Evolutionary conservation across 352 stramenopile genomes (phyloP).

Genomic region (Globisporangium paroecandrum): DNA sequence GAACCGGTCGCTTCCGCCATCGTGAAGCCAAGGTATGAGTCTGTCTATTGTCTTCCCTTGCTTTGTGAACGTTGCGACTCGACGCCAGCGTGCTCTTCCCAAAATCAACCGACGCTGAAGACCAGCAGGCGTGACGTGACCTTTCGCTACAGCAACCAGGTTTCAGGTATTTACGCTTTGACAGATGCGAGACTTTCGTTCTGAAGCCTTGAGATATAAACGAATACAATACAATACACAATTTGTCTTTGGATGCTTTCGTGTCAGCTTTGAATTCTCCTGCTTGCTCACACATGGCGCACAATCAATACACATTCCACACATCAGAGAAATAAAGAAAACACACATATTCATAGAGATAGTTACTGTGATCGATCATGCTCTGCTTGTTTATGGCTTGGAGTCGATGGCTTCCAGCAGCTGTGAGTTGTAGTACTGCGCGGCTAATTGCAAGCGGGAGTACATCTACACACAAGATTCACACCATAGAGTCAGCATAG

Average conservation of each 20-base stretch:
- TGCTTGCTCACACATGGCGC: background rate
- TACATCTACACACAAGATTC: conserved; percentile 48
- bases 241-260: background rate
- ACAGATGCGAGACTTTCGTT: background rate
- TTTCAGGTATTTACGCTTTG: background rate
- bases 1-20: conserved; percentile 2
- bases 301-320: background rate
- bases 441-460: conserved; percentile 50
- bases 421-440: conserved; percentile 68
- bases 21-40: background rate
- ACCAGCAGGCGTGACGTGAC: conserved; percentile 13
- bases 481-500: conserved; percentile 8
- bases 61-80: background rate
- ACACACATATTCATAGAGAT: conserved; percentile 8
- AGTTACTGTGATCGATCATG: background rate
- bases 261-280: background rate
- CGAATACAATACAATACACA: background rate
- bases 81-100: background rate
- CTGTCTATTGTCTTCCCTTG: background rate
- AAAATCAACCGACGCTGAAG: background rate
- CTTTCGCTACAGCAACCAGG: conserved; percentile 2
- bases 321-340: conserved; percentile 6
- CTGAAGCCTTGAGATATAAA: background rate
- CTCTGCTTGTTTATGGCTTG: conserved; percentile 19
- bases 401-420: conserved; percentile 45